Percentiles rank a stretch among this genome's conserved stretches.
Conservation (phyloP, 768 basidiomycete genomes). For the Lactarius tabidus region DNA sequence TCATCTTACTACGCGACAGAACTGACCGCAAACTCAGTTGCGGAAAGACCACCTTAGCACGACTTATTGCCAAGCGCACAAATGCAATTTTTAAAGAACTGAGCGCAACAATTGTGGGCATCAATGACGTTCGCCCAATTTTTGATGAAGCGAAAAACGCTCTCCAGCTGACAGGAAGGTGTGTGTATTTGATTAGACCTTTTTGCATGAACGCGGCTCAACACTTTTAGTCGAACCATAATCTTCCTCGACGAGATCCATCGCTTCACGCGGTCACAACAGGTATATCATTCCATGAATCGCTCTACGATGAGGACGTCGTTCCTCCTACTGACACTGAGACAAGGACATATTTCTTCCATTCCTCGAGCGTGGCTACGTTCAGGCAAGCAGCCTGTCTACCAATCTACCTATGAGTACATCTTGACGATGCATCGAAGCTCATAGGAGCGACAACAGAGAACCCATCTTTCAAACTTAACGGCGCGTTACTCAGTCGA, state of each 20-base stretch:
- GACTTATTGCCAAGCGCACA: slow-evolving; percentile 60
- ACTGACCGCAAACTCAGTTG: slow-evolving; percentile 37
- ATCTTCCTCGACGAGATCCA: slow-evolving; percentile 86
- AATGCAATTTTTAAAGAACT: slow-evolving; percentile 69
- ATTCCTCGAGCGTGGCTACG: slow-evolving; percentile 71
- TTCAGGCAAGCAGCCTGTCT: slow-evolving; percentile 45
- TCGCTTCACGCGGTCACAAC: slow-evolving; percentile 69
- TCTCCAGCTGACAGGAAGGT: slow-evolving; percentile 64
- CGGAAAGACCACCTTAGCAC: slow-evolving; percentile 74
- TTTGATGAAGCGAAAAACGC: slow-evolving; percentile 73
- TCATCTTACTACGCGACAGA: background rate
- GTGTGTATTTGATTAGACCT: slow-evolving; percentile 14
- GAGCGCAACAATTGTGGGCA: slow-evolving; percentile 67
- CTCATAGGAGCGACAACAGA: slow-evolving; percentile 85
- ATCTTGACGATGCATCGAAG: slow-evolving; percentile 31
- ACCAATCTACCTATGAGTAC: background rate
- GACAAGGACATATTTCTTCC: slow-evolving; percentile 76
- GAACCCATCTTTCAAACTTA: slow-evolving; percentile 84
- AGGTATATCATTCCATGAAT: slow-evolving; percentile 36
- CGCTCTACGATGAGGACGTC: background rate
- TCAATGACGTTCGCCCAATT: slow-evolving; percentile 65
- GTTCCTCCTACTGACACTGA: slow-evolving; percentile 23
- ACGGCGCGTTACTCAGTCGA: slow-evolving; percentile 68
- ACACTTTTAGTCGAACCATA: slow-evolving; percentile 52
- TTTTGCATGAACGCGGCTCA: background rate